Conservation (phyloP, 2,329 filamentous ascomycete genomes). For the Fusarium nelsonii region DNA sequence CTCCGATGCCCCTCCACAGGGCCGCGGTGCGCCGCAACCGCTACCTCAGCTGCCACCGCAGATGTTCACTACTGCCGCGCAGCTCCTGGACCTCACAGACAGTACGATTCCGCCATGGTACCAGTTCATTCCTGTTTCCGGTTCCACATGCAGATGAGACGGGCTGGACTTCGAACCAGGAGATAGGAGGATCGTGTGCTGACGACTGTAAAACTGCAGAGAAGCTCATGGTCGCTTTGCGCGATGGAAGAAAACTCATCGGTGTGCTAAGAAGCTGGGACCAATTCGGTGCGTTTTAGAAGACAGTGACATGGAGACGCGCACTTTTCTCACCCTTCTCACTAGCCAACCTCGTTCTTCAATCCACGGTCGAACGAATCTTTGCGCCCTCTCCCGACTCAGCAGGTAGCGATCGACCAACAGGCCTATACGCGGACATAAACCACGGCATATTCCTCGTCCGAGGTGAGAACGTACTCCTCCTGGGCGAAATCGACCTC, state of each 20-base stretch:
- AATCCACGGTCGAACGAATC: slow-evolving; percentile 90
- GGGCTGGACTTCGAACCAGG: slow-evolving; percentile 2
- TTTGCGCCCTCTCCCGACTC: slow-evolving; percentile 70
- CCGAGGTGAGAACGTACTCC: slow-evolving; percentile 94
- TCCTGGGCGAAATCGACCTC: slow-evolving; percentile 95
- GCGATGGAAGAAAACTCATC: slow-evolving; percentile 93
- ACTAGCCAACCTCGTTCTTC: slow-evolving; percentile 91
- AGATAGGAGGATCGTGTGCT: slow-evolving; percentile 44
- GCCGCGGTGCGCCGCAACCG: slow-evolving; percentile 59
- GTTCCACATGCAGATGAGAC: slow-evolving; percentile 8
- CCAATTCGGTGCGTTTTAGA: slow-evolving; percentile 81
- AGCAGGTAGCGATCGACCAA: slow-evolving; percentile 53
- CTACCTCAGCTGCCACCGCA: slow-evolving; percentile 82
- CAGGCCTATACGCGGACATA: slow-evolving; percentile 82
- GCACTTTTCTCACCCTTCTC: slow-evolving; percentile 23
- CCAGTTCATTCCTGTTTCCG: slow-evolving; percentile 20
- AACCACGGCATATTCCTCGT: slow-evolving; percentile 90
- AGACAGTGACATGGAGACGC: not conserved
- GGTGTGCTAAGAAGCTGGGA: slow-evolving; percentile 96
- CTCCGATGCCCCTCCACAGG: slow-evolving; percentile 61
- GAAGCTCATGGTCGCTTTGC: slow-evolving; percentile 91
- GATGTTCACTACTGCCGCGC: slow-evolving; percentile 98
- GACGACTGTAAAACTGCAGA: slow-evolving; percentile 67
- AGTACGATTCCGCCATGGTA: slow-evolving; percentile 71
- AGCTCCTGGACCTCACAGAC: slow-evolving; percentile 95